Base-by-base conservation (phyloP, 352 stramenopile genomes). In the Globisporangium acanthophoron region DNA sequence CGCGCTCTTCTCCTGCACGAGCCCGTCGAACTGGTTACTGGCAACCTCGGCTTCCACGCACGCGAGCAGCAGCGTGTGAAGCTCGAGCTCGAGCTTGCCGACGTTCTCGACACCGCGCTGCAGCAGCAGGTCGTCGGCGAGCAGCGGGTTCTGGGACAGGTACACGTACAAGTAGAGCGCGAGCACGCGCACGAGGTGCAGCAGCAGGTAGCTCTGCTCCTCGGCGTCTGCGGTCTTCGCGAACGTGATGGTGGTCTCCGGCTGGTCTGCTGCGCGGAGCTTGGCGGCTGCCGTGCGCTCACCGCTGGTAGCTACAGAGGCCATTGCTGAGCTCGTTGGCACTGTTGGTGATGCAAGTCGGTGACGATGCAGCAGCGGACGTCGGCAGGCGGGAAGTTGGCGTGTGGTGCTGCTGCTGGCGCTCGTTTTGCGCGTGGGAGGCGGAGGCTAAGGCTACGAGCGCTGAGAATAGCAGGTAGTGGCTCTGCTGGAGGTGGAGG, bases 141-240 rank as follows among this genome's bases (percentile, higher is more conserved):
- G 12, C 7, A 73, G 54, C 12, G 65, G 43, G 13, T 80, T 58
- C 43, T 80, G 73, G 24, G 74, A 75, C 27, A 89, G 61, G 43
- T 74, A 68, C 31, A 81, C 73, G 54, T 81, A 85, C 55, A 89
- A 59, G 52, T 85, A 86, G 43, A 89, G 58, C 15, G 77, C 69
- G 56, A 89, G 66, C 24, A 80, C 78, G 61, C 77, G 76, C 54
- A 89, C 72, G 40, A 89, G 64, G 52, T 89, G 76, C 33, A 89
- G 67, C 58, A 87, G 56, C 43, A 87, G 29, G 59, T 54, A 60
- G 46, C 47, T 46, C 27, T 39, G 50, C 48, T 62, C 67, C 24
- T 53, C 57, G 29, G 6, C 20, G 43, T 24, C 43, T 7, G n/a
- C 43, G 6, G n/a, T 6, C 41, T 27, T 24, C 43, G 18, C 43